Percentiles rank a stretch among this genome's conserved stretches.
phyloP scores from a whole-genome alignment of 2,329 filamentous ascomycete species.

The Beauveria pseudobassiana region DNA sequence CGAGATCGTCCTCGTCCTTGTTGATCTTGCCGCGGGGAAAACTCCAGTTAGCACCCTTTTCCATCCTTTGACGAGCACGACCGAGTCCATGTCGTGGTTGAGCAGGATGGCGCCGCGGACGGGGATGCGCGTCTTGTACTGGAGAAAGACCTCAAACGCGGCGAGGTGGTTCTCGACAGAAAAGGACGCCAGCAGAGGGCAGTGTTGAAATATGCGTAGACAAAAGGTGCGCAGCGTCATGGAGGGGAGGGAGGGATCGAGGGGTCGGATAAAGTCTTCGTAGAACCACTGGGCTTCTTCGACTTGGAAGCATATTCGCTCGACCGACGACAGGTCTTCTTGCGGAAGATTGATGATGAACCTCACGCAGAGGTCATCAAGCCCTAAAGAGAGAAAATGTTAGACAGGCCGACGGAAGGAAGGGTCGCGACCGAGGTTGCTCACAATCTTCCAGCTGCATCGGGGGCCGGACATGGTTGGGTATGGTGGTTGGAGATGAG shows the following conservation, averaged over 20 bases:
- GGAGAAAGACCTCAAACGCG: conserved; percentile 85
- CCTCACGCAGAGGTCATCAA: conserved; percentile 95
- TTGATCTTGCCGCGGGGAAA: conserved; percentile 98
- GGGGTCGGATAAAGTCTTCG: conserved; percentile 94
- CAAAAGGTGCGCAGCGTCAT: conserved; percentile 82
- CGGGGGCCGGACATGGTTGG: conserved; percentile 65
- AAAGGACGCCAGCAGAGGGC: conserved; percentile 77
- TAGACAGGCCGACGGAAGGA: not conserved
- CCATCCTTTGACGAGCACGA: conserved; percentile 92
- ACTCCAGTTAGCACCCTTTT: conserved; percentile 96
- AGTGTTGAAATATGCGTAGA: conserved; percentile 86
- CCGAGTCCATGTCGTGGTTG: conserved; percentile 89
- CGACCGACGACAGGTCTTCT: conserved; percentile 82
- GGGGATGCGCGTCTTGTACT: conserved; percentile 90
- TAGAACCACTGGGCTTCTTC: conserved; percentile 99
- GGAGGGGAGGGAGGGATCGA: conserved; percentile 76
- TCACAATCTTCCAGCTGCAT: conserved; percentile 88
- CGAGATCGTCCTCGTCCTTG: conserved; percentile 88
- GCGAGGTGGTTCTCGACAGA: conserved; percentile 68
- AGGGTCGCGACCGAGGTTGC: conserved; percentile 18
- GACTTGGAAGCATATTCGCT: conserved; percentile 95
- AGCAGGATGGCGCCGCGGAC: conserved; percentile 91
- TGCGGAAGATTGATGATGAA: conserved; percentile 96
- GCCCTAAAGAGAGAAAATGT: conserved; percentile 47
- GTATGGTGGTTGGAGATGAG: conserved; percentile 18